Base-by-base conservation (phyloP, 331 rosid species). In the Acacia pycnantha region DNA sequence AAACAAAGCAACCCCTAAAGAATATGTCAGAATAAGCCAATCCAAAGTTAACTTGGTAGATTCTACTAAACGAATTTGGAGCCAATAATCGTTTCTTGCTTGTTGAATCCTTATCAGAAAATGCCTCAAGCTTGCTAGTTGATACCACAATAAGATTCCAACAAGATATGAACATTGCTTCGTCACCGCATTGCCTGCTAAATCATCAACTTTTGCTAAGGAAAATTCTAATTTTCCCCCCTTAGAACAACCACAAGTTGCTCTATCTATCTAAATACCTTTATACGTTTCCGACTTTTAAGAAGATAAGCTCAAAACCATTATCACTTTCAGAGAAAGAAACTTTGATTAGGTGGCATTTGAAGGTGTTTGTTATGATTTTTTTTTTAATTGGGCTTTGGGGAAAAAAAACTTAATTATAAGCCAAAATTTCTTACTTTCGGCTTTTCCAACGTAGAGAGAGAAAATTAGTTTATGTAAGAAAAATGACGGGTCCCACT, bases 251-350 rank as follows among this genome's bases (percentile, higher is more conserved):
- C 19, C 40, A 62, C 21, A 26, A 27, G 69, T 62, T 5, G 40
- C 43, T 6, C 41, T 37, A 37, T 64, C 43, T 31, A 62, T 13
- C 26, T 19, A 64, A 29, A 31, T 35, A 19, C 72, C 46, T 68
- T 37, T 21, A 37, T 68, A 33, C 13, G 12, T 1, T 66, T 66
- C 50, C 74, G 29, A 81, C 84, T 82, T 50, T 65, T 84, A 72
- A 21, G 47, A 24, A 64, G 84, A 81, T 80, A 79, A 44, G 84
- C 85, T 81, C 83, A 83, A 86, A 73, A 65, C 82, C 79, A 81
- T 77, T 82, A 74, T 29, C 41, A 14, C 76, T 84, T 83, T 81
- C 21, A 21, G 70, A 67, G 46, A 80, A 75, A 83, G 35, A 26
- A 79, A 58, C 22, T 64, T 24, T 64, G 47, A 79, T 67, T 33